Percentiles rank a stretch among this genome's conserved stretches.
Evolutionary conservation across 1,284 basidiomycete genomes (phyloP).

Genomic region (Filobasidium uniguttulatum): DNA sequence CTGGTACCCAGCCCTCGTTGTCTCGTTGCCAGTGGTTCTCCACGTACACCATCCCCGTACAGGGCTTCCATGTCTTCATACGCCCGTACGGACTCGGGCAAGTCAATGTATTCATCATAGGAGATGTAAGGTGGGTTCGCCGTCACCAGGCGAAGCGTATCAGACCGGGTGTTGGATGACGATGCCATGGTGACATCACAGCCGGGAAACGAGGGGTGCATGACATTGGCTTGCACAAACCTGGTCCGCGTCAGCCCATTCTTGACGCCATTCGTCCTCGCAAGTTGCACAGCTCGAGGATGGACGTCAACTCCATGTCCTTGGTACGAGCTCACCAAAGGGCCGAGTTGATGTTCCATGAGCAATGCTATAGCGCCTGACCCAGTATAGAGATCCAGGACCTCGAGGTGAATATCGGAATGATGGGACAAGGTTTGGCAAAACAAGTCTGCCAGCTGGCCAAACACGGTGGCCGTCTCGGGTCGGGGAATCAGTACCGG

Average conservation of each 20-base stretch:
- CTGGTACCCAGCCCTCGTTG: conserved; percentile 44
- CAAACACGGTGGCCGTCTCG: conserved; percentile 66
- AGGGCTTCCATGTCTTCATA: conserved; percentile 71
- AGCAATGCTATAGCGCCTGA: conserved; percentile 76
- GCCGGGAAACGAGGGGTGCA: conserved; percentile 4
- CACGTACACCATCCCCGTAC: conserved; percentile 48
- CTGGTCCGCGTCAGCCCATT: conserved; percentile 27
- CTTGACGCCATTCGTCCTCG: conserved; percentile 50
- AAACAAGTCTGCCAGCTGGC: conserved; percentile 43
- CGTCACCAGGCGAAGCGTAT: conserved; percentile 59
- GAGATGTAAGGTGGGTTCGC: conserved; percentile 92
- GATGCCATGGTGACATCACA: neutral
- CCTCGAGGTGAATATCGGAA: too few species aligned
- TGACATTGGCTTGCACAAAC: conserved; percentile 12
- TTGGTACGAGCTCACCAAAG: conserved; percentile 39
- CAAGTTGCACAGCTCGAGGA: conserved; percentile 52
- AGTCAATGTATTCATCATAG: conserved; percentile 46
- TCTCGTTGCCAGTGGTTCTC: neutral
- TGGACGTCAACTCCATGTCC: conserved; percentile 54
- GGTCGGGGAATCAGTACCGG: conserved; percentile 82
- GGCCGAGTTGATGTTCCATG: conserved; percentile 51
- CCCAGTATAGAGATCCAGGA: conserved; percentile 82
- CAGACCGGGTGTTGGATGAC: too few species aligned
- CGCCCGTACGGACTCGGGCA: conserved; percentile 54
- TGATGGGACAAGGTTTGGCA: too few species aligned